Percentiles rank a stretch among this genome's conserved stretches.
Evolutionary conservation across 2,329 filamentous ascomycete species (phyloP).

Genomic region (Alternaria arborescens): DNA sequence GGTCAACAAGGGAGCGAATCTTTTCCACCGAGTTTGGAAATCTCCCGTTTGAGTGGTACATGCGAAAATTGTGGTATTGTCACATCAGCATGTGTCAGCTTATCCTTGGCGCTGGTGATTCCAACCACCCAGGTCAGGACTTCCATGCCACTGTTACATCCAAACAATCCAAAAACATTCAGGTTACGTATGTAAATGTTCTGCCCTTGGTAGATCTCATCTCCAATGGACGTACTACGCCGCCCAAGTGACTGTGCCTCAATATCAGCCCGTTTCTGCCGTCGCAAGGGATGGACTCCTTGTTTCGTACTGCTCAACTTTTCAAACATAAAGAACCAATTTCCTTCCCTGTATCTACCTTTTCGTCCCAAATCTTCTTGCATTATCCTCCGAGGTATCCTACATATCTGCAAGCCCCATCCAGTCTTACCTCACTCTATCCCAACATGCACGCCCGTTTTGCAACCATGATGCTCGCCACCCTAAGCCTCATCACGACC

Average conservation of each 20-base stretch:
- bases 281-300: background rate
- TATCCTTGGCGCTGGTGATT: background rate
- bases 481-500: background rate
- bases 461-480: background rate
- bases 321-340: background rate
- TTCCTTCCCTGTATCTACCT: background rate
- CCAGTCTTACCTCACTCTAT: background rate
- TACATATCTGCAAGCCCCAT: background rate
- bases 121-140: background rate
- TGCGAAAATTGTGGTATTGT: background rate
- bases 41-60: background rate
- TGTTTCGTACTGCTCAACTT: background rate
- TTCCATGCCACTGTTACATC: background rate
- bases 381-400: background rate
- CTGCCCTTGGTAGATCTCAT: background rate
- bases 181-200: background rate
- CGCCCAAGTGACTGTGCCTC: background rate
- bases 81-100: constrained; percentile 3
- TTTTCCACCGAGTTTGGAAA: background rate
- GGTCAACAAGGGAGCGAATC: background rate
- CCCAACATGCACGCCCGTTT: background rate
- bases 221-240: background rate
- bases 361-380: background rate
- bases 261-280: background rate
- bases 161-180: background rate